Percentiles rank a stretch among this genome's conserved stretches.
phyloP scores from a whole-genome alignment of 495 filamentous ascomycete genomes.

The Hyaloscypha finlandica region DNA sequence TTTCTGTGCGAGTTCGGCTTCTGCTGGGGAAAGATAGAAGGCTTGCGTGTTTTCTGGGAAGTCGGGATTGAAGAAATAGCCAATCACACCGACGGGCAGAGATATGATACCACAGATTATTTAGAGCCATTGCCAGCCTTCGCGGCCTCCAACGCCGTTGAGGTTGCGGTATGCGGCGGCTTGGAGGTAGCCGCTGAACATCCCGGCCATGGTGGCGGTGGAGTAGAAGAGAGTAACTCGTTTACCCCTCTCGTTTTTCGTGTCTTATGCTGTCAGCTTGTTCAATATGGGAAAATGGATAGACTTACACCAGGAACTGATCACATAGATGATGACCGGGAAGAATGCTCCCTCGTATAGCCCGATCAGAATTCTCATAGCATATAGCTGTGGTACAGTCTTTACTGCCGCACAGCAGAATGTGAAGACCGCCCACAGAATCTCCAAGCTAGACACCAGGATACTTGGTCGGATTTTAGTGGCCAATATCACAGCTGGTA shows the following conservation, averaged over 20 bases:
- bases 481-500: slow-evolving; percentile 58
- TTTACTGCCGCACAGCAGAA: slow-evolving; percentile 50
- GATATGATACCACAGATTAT: slow-evolving; percentile 49
- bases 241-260: slow-evolving; percentile 38
- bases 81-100: slow-evolving; percentile 47
- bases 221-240: slow-evolving; percentile 40
- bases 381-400: slow-evolving; percentile 53
- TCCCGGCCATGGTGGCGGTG: slow-evolving; percentile 34
- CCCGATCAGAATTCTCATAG: slow-evolving; percentile 59
- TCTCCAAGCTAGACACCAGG: slow-evolving; percentile 59
- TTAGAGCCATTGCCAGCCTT: slow-evolving; percentile 50
- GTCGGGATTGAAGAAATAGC: slow-evolving; percentile 48
- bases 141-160: slow-evolving; percentile 48
- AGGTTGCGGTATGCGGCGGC: slow-evolving; percentile 49
- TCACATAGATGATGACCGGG: slow-evolving; percentile 50
- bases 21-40: slow-evolving; percentile 38
- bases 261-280: slow-evolving; percentile 5
- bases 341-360: slow-evolving; percentile 25
- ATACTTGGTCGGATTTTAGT: slow-evolving; percentile 61
- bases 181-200: slow-evolving; percentile 58
- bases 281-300: background rate
- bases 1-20: slow-evolving; percentile 8
- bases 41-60: slow-evolving; percentile 47
- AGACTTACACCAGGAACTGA: slow-evolving; percentile 51
- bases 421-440: slow-evolving; percentile 57